Conservation (phyloP, 2,329 filamentous ascomycete species). For the Fusarium sp. region DNA sequence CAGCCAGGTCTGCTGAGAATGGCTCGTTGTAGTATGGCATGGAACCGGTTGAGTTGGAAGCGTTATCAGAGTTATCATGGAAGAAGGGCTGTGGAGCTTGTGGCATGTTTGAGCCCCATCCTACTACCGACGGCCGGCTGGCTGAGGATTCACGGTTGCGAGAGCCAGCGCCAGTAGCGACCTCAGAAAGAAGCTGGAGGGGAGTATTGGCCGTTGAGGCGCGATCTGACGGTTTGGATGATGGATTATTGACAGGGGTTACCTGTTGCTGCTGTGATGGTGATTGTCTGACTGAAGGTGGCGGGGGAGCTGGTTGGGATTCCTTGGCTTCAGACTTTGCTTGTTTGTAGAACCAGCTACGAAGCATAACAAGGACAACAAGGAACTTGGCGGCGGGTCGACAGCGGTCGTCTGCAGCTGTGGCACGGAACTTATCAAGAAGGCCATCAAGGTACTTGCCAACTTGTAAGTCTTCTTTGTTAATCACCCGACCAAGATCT, state of each 20-base stretch:
- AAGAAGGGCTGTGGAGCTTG: slow-evolving; percentile 52
- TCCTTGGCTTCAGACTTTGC: slow-evolving; percentile 47
- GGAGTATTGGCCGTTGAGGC: slow-evolving; percentile 60
- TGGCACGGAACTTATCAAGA: slow-evolving; percentile 72
- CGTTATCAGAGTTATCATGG: slow-evolving; percentile 46
- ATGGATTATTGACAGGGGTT: slow-evolving; percentile 17
- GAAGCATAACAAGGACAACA: slow-evolving; percentile 75
- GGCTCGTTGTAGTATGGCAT: slow-evolving; percentile 29
- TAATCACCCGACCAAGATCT: slow-evolving; percentile 76
- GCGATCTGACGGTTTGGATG: slow-evolving; percentile 30
- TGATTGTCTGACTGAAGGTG: slow-evolving; percentile 23
- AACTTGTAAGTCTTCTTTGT: slow-evolving; percentile 73
- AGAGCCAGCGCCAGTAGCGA: slow-evolving; percentile 57
- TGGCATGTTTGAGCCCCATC: slow-evolving; percentile 37
- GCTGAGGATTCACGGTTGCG: slow-evolving; percentile 22
- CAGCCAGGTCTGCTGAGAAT: slow-evolving; percentile 39
- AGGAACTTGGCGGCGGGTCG: slow-evolving; percentile 76
- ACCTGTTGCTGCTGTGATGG: slow-evolving; percentile 28
- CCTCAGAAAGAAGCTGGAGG: slow-evolving; percentile 66
- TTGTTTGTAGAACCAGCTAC: slow-evolving; percentile 73
- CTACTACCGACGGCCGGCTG: slow-evolving; percentile 34
- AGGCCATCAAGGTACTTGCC: slow-evolving; percentile 75
- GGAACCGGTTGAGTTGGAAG: slow-evolving; percentile 7
- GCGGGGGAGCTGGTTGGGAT: slow-evolving; percentile 5
- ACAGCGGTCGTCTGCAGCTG: slow-evolving; percentile 71